These are phyloP conservation scores for Mycena venus DNA, from an alignment of 768 basidiomycete genomes.

Conservation along the genomic window DNA sequence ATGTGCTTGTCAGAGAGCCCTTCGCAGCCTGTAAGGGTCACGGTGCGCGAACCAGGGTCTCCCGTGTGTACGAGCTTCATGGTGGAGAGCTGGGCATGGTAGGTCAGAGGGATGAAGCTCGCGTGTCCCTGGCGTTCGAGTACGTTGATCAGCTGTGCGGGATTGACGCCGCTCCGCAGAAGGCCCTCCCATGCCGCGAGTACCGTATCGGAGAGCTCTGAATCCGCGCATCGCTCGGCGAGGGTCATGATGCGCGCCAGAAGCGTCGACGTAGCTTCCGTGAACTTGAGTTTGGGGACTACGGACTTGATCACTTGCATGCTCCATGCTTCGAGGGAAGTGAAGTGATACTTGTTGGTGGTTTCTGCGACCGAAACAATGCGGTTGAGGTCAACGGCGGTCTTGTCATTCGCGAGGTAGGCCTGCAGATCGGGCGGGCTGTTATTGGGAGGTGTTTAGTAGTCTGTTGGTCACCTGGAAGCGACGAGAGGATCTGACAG, in stretches of 20 bases:
- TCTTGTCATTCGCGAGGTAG: no score
- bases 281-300: not conserved
- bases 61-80: conserved; percentile 8
- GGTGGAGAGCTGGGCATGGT: not conserved
- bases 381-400: no score
- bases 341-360: conserved; percentile 10
- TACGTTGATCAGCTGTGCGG: not conserved
- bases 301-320: not conserved
- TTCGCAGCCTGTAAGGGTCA: not conserved
- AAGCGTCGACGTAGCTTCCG: not conserved
- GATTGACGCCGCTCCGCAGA: not conserved
- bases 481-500: no score
- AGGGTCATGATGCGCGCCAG: not conserved
- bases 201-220: not conserved
- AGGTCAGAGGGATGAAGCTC: not conserved
- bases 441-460: no score
- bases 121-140: not conserved
- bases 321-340: conserved; percentile 1
- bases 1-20: not conserved
- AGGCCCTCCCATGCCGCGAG: not conserved
- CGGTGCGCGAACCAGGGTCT: not conserved
- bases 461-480: no score
- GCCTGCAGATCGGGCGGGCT: no score
- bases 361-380: not conserved
- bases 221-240: not conserved